Evolutionary conservation across 495 filamentous ascomycete genomes (phyloP).

Genomic region (Annulohypoxylon maeteangense): DNA sequence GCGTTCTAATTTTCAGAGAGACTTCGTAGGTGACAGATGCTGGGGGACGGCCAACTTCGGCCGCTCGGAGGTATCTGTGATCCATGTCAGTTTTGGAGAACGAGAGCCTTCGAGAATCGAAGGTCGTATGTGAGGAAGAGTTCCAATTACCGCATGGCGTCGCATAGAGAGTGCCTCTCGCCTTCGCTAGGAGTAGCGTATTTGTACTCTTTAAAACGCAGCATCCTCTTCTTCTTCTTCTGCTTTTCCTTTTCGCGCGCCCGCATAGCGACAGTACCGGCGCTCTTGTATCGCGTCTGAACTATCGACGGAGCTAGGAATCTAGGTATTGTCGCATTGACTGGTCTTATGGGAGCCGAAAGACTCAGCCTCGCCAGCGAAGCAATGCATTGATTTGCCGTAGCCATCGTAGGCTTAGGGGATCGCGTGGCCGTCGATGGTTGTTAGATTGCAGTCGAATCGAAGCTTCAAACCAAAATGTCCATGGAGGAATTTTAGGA

Average conservation of each 20-base stretch:
- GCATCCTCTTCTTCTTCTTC: constrained; percentile 76
- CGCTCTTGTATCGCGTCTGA: constrained; percentile 54
- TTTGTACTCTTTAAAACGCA: constrained; percentile 68
- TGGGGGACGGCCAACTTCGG: constrained; percentile 86
- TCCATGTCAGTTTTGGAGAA: constrained; percentile 13
- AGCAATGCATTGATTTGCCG: constrained; percentile 65
- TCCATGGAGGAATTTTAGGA: constrained; percentile 21
- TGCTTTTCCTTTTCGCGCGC: constrained; percentile 67
- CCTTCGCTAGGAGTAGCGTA: constrained; percentile 68
- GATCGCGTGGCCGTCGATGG: constrained; percentile 16
- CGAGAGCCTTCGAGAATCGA: background rate
- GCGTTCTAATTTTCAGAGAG: constrained; percentile 77
- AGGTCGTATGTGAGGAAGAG: background rate
- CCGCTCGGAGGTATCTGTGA: constrained; percentile 84
- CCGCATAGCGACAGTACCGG: constrained; percentile 43
- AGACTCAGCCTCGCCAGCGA: constrained; percentile 69
- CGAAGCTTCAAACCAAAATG: constrained; percentile 19
- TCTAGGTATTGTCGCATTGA: constrained; percentile 52
- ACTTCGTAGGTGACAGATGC: constrained; percentile 85
- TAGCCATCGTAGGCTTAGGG: constrained; percentile 49
- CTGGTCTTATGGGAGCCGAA: constrained; percentile 48
- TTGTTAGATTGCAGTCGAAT: background rate
- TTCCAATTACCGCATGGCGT: constrained; percentile 84
- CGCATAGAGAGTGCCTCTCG: constrained; percentile 81
- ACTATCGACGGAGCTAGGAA: constrained; percentile 55